These are phyloP conservation scores for Boletus rubropictus DNA, from an alignment of 768 basidiomycete species.

Conservation along the genomic window DNA sequence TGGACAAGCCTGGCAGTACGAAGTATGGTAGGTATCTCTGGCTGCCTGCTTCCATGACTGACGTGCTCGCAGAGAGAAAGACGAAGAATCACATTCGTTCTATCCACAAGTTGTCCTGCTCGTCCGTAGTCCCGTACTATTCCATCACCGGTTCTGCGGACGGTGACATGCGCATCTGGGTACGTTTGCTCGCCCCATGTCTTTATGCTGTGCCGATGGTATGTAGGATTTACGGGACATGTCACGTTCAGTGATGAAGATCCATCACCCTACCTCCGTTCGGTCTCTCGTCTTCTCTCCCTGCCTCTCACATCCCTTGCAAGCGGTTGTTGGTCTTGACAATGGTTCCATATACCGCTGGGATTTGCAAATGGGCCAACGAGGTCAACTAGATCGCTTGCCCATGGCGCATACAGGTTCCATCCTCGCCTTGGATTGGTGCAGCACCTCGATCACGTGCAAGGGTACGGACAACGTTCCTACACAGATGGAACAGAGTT, in stretches of 20 bases:
- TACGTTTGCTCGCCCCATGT: constrained; percentile 27
- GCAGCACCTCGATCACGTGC: constrained; percentile 28
- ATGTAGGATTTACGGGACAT: constrained; percentile 68
- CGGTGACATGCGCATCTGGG: constrained; percentile 78
- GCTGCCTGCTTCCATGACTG: constrained; percentile 7
- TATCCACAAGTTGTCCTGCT: constrained; percentile 64
- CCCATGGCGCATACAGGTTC: constrained; percentile 69
- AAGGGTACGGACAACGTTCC: constrained; percentile 13
- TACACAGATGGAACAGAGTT: constrained; percentile 40
- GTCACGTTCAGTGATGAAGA: constrained; percentile 60
- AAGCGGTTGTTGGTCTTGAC: constrained; percentile 63
- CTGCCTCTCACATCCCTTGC: constrained; percentile 55
- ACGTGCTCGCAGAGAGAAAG: constrained; percentile 49
- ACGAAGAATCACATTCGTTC: constrained; percentile 68
- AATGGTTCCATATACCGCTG: constrained; percentile 72
- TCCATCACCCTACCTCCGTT: constrained; percentile 65
- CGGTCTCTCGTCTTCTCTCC: constrained; percentile 69
- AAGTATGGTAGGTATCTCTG: constrained; percentile 57
- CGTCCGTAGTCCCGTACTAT: constrained; percentile 61
- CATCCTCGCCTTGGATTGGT: constrained; percentile 74
- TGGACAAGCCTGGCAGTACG: constrained; percentile 56
- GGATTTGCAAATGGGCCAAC: constrained; percentile 75
- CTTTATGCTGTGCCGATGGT: not conserved
- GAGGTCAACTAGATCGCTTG: constrained; percentile 65
- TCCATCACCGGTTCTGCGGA: constrained; percentile 79